Base-by-base conservation (phyloP, 1,284 basidiomycete species). In the Rhodotorula sp. region DNA sequence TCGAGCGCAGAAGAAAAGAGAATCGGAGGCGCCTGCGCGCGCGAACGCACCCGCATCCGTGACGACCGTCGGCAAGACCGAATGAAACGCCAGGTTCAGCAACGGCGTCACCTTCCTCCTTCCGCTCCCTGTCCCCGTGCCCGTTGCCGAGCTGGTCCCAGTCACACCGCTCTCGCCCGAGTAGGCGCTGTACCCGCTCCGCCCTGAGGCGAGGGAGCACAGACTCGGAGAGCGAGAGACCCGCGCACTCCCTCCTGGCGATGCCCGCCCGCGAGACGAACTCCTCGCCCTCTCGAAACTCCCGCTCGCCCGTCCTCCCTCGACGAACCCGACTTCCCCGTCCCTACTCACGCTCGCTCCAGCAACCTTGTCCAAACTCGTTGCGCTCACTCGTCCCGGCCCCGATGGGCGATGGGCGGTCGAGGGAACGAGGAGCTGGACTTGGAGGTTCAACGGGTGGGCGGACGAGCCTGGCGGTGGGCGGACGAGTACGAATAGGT, bases 371-470 rank as follows among this genome's bases (percentile, higher is more conserved):
- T 65, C 71, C 30, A 75, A 59, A 16, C 57, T 62, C 10, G 30
- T 26, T 30, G 51, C 58, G 37, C 37, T 52, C 2, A 48, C 51
- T 4, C 9, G 40, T 11, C 22, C 28, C 28, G 34, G 44, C 31
- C 28, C 24, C 9, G 7, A n/a, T 15, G 44, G 24, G 4, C 34
- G 51, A 48, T 48, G 53, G 22, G 50, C 40, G 7, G 65, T 30
- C 22, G 64, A 64, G 7, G 74, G 71, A n/a, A 62, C 80, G 15
- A 96, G 89, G 44, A 97, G 87, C 80, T 97, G 94, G 10, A 97
- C 88, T 79, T 97, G 94, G 1, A 97, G 85, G 79, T 95, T 96
- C 59, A 95, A 84, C 0, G 93, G 91, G 76, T 96, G 92, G 75
- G 90, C 90, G 26, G 87, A 85, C 78, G 88, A 88, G 22, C 88